A percentile compares a stretch with the other conserved stretches of the same genome.
Evolutionary conservation across 2,329 filamentous ascomycete genomes (phyloP).

Genomic region (Colletotrichum sp.): DNA sequence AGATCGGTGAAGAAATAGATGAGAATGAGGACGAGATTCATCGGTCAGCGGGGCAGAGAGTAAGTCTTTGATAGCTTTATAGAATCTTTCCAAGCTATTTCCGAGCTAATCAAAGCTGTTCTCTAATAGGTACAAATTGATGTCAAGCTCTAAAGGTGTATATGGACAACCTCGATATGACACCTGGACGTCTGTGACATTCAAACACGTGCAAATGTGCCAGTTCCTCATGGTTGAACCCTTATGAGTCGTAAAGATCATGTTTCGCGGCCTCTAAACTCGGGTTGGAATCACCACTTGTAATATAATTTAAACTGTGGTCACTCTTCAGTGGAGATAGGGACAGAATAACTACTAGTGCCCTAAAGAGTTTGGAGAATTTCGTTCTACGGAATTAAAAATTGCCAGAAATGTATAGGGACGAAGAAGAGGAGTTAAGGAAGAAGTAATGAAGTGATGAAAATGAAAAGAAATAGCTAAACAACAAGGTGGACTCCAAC

Average conservation of each 20-base stretch:
- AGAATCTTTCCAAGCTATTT: neutral
- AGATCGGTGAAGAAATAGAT: neutral
- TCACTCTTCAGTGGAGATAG: too few species aligned
- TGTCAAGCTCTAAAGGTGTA: neutral
- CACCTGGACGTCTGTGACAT: neutral
- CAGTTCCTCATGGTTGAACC: neutral
- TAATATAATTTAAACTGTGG: too few species aligned
- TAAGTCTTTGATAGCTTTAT: rapidly evolving
- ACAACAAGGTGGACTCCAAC: rapidly evolving
- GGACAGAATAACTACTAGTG: too few species aligned
- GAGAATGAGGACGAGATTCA: neutral
- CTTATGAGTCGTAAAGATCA: neutral
- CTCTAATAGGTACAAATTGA: neutral
- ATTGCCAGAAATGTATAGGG: too few species aligned
- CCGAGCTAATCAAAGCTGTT: neutral
- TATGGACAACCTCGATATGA: neutral
- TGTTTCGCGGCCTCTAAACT: neutral
- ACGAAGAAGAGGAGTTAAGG: rapidly evolving
- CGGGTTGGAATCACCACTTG: too few species aligned
- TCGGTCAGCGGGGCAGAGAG: neutral
- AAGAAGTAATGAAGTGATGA: rapidly evolving
- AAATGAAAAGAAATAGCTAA: too few species aligned
- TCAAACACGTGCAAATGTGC: neutral
- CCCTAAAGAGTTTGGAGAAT: too few species aligned
- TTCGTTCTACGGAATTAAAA: too few species aligned